A percentile compares a stretch with the other conserved stretches of the same genome.
Conservation (phyloP, 2,329 filamentous ascomycete species). For the Arthrocladium fulminans region DNA sequence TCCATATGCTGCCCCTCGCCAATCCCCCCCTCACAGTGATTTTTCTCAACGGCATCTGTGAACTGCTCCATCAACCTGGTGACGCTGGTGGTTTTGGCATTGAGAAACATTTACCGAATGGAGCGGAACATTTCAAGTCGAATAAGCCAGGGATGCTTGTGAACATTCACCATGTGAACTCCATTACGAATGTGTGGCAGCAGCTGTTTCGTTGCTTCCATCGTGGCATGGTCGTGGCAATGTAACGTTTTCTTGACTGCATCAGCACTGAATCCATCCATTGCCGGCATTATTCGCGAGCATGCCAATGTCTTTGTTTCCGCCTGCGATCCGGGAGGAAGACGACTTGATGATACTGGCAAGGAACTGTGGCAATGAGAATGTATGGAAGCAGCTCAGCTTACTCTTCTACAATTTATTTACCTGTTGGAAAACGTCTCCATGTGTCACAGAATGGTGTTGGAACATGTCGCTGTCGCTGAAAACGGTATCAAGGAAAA, state of each 20-base stretch:
- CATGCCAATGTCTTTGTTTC: slow-evolving; percentile 42
- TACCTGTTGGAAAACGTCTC: too few relatives aligned
- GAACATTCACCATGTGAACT: slow-evolving; percentile 44
- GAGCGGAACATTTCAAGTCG: slow-evolving; percentile 37
- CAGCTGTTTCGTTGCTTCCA: slow-evolving; percentile 38
- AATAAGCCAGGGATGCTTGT: slow-evolving; percentile 39
- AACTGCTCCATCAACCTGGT: slow-evolving; percentile 44
- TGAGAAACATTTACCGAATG: slow-evolving; percentile 37
- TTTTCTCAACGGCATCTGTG: slow-evolving; percentile 37
- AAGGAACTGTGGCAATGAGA: too few relatives aligned
- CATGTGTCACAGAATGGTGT: too few relatives aligned
- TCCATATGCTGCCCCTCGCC: slow-evolving; percentile 44
- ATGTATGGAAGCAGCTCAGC: too few relatives aligned
- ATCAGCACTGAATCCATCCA: slow-evolving; percentile 39
- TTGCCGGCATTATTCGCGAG: slow-evolving; percentile 47
- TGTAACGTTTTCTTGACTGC: slow-evolving; percentile 42
- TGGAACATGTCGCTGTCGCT: too few relatives aligned
- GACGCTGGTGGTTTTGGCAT: slow-evolving; percentile 33
- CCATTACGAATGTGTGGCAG: slow-evolving; percentile 38
- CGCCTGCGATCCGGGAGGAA: slow-evolving; percentile 35
- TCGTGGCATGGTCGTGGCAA: slow-evolving; percentile 46
- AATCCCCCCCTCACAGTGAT: slow-evolving; percentile 39
- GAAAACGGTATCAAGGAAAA: too few relatives aligned
- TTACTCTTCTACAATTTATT: too few relatives aligned
- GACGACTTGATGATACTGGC: slow-evolving; percentile 39